Evolutionary conservation across 495 filamentous ascomycete species (phyloP).

Genomic region (Tuber brumale): DNA sequence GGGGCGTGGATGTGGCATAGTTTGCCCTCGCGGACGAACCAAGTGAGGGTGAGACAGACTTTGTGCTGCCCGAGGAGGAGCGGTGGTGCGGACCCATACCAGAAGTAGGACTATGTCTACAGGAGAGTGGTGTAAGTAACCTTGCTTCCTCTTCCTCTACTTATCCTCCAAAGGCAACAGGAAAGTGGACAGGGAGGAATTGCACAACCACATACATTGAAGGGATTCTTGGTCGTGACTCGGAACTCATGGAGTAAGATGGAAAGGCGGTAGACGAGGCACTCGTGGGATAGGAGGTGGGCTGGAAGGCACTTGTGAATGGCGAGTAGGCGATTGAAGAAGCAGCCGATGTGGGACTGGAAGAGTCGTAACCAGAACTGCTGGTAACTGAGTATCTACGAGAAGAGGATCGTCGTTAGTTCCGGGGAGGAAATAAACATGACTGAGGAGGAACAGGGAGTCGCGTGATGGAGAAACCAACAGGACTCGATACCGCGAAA

Average conservation of each 20-base stretch:
- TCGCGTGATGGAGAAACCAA: constrained; percentile 38
- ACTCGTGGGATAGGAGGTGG: constrained; percentile 38
- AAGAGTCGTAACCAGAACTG: constrained; percentile 41
- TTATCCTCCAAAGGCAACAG: constrained; percentile 2
- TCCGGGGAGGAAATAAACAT: constrained; percentile 30
- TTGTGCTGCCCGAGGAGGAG: constrained; percentile 40
- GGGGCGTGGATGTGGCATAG: constrained; percentile 41
- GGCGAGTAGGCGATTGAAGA: constrained; percentile 40
- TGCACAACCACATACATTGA: constrained; percentile 37
- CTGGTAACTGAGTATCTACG: constrained; percentile 39
- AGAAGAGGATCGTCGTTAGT: constrained; percentile 25
- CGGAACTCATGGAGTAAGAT: constrained; percentile 34
- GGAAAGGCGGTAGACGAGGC: constrained; percentile 30
- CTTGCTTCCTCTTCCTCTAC: not conserved
- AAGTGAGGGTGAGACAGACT: constrained; percentile 42
- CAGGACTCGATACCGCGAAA: constrained; percentile 32
- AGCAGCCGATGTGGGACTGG: constrained; percentile 39
- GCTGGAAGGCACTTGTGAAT: constrained; percentile 36
- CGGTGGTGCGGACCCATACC: constrained; percentile 39
- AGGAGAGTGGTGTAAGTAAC: constrained; percentile 37
- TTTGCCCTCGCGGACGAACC: constrained; percentile 37
- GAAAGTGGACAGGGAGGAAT: constrained; percentile 28
- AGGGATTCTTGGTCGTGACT: constrained; percentile 39
- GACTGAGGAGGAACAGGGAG: constrained; percentile 21
- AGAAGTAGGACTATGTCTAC: constrained; percentile 41